Conservation (phyloP, 2,329 filamentous ascomycete genomes). For the Cytospora schulzeri region DNA sequence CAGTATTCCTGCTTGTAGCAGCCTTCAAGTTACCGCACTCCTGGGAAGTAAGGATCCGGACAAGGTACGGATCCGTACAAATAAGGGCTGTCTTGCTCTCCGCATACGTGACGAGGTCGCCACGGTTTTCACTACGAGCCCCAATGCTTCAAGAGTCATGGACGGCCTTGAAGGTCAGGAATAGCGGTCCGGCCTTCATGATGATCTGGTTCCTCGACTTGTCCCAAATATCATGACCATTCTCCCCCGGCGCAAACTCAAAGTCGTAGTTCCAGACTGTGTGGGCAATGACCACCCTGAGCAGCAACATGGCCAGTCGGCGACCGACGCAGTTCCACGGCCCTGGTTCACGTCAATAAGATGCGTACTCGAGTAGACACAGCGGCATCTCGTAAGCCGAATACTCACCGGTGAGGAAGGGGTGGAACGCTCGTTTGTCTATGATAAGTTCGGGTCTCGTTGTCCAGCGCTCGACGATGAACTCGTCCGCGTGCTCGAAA, state of each 20-base stretch:
- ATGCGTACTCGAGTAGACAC: background rate
- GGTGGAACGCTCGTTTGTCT: slow-evolving; percentile 12
- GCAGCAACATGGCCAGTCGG: background rate
- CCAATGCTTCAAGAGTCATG: background rate
- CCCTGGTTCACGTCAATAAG: background rate
- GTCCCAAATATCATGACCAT: slow-evolving; percentile 19
- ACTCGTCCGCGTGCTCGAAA: slow-evolving; percentile 32
- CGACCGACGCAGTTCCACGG: background rate
- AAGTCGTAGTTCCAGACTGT: slow-evolving; percentile 29
- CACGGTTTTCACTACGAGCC: too few relatives aligned
- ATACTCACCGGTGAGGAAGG: background rate
- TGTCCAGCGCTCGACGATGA: slow-evolving; percentile 40
- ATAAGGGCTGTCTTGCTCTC: too few relatives aligned
- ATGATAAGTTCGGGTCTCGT: slow-evolving; percentile 34
- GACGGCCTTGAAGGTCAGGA: background rate
- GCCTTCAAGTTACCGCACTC: background rate
- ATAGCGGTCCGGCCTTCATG: background rate
- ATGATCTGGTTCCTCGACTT: slow-evolving; percentile 4
- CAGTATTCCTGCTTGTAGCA: too few relatives aligned
- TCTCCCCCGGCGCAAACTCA: slow-evolving; percentile 29
- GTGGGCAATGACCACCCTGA: slow-evolving; percentile 23
- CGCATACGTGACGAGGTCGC: background rate
- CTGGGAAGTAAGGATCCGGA: background rate
- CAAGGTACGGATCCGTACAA: background rate
- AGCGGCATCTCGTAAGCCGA: background rate